These are phyloP conservation scores for Boletus reticulatus DNA, from an alignment of 768 basidiomycete species.

Conservation along the genomic window DNA sequence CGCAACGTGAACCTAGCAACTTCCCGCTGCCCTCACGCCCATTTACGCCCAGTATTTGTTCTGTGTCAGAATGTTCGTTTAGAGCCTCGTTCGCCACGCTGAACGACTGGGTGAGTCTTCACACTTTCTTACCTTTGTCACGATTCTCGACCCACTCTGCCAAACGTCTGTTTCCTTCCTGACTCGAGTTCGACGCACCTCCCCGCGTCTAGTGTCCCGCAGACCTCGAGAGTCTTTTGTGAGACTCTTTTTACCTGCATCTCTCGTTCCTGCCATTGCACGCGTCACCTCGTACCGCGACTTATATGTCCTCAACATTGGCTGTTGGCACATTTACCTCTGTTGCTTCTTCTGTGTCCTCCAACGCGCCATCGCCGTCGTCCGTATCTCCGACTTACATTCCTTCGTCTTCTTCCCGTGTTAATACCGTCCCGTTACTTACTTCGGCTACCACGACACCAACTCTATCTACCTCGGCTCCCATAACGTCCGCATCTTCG, in stretches of 20 bases:
- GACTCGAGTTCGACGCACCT: neutral
- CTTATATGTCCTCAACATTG: constrained; percentile 23
- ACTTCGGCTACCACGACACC: constrained; percentile 23
- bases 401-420: constrained; percentile 8
- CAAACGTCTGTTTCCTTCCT: neutral
- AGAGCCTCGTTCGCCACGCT: constrained; percentile 17
- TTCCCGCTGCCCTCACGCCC: constrained; percentile 16
- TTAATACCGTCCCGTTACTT: constrained; percentile 19
- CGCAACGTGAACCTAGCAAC: constrained; percentile 15
- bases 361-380: constrained; percentile 8
- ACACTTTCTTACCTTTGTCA: constrained; percentile 1
- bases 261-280: constrained; percentile 6
- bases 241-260: constrained; percentile 7
- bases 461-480: constrained; percentile 4
- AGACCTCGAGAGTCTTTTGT: neutral
- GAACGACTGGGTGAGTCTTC: constrained; percentile 17
- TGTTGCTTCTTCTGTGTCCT: constrained; percentile 7
- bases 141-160: neutral
- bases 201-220: neutral
- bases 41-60: constrained; percentile 11
- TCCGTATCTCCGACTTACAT: constrained; percentile 1
- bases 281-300: constrained; percentile 6
- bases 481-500: constrained; percentile 12
- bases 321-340: constrained; percentile 11
- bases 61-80: constrained; percentile 18